Percentiles rank a stretch among this genome's conserved stretches.
These are phyloP conservation scores for Amanita phalloides DNA, from an alignment of 768 basidiomycete species.

Conservation along the genomic window DNA sequence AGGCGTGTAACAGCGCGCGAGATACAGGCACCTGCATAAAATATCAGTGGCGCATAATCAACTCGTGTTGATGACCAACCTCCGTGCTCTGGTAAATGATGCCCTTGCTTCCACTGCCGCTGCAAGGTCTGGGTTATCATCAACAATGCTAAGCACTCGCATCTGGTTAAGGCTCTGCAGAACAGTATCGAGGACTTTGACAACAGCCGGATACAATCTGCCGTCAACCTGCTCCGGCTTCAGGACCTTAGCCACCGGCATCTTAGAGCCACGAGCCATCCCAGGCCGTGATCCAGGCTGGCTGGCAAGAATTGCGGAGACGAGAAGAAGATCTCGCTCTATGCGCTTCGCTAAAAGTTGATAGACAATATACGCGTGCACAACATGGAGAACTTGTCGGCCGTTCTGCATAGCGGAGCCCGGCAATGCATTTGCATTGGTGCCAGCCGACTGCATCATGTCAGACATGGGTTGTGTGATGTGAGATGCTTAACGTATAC, in stretches of 20 bases:
- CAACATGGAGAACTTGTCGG: conserved; percentile 40
- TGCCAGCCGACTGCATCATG: conserved; percentile 1
- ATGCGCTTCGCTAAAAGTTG: conserved; percentile 82
- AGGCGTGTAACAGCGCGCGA: conserved; percentile 64
- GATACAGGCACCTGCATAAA: conserved; percentile 51
- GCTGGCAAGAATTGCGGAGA: conserved; percentile 48
- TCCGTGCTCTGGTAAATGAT: conserved; percentile 63
- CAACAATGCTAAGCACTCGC: conserved; percentile 72
- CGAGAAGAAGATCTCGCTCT: conserved; percentile 78
- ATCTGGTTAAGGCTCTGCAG: conserved; percentile 81
- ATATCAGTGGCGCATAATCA: not conserved
- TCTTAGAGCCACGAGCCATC: conserved; percentile 13
- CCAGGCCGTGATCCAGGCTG: conserved; percentile 21
- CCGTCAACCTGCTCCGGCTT: conserved; percentile 45
- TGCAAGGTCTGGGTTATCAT: conserved; percentile 78
- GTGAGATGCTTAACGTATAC: conserved; percentile 22
- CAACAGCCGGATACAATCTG: conserved; percentile 74
- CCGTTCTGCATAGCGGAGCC: conserved; percentile 19
- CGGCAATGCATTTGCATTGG: conserved; percentile 20
- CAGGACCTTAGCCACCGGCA: conserved; percentile 15
- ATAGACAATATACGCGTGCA: conserved; percentile 82
- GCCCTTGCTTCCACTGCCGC: conserved; percentile 69
- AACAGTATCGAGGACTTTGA: conserved; percentile 81
- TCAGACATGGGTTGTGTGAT: not conserved
- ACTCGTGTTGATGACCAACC: conserved; percentile 29